Evolutionary conservation across 441 rosid species (phyloP).

Genomic region (Gossypium trilobum): DNA sequence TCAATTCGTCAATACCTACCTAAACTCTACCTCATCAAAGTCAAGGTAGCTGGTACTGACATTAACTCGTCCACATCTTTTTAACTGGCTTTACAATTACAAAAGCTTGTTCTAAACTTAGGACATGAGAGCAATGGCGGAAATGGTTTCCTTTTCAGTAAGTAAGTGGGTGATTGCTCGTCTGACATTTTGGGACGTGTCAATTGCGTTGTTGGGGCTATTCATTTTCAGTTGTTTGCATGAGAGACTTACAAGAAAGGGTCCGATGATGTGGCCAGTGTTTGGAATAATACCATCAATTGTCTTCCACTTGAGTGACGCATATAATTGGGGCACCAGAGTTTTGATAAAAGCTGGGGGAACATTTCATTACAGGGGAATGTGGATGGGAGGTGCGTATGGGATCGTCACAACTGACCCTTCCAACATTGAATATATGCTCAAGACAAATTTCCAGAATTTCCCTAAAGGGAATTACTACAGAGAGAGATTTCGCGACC

Average conservation of each 20-base stretch:
- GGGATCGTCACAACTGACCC: constrained; percentile 53
- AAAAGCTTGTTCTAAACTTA: neutral
- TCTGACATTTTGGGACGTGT: constrained; percentile 33
- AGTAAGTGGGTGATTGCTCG: constrained; percentile 22
- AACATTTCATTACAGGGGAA: constrained; percentile 40
- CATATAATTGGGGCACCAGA: constrained; percentile 33
- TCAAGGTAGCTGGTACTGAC: constrained; percentile 10
- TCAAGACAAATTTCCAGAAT: constrained; percentile 56
- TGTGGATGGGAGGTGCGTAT: constrained; percentile 44
- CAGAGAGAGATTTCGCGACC: constrained; percentile 47
- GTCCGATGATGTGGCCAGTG: constrained; percentile 57
- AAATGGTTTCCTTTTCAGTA: constrained; percentile 12
- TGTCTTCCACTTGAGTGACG: constrained; percentile 22
- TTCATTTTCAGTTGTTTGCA: constrained; percentile 40
- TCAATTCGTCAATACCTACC: neutral
- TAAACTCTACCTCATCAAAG: neutral
- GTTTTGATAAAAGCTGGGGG: constrained; percentile 39
- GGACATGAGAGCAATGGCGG: constrained; percentile 12
- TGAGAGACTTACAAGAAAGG: constrained; percentile 44
- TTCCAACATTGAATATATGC: constrained; percentile 50
- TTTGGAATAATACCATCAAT: constrained; percentile 45
- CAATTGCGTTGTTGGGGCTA: constrained; percentile 33
- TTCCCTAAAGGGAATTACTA: constrained; percentile 61
- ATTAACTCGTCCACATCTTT: constrained; percentile 4
- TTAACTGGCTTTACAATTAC: neutral